Evolutionary conservation across 129 eudicot species (phyloP).

Genomic region (Erigeron canadensis): DNA sequence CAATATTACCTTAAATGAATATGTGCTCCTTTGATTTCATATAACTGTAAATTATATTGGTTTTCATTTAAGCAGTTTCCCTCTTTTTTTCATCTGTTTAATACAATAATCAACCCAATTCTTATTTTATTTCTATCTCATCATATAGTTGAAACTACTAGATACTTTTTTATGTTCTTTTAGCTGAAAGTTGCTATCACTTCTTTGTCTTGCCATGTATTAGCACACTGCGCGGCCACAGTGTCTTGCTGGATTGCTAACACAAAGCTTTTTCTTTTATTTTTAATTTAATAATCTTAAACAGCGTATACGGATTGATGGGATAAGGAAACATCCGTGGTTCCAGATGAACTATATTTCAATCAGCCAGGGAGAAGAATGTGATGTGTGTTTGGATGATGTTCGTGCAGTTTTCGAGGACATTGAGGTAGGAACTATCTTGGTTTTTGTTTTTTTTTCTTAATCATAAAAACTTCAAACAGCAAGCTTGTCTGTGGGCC

Average conservation of each 20-base stretch:
- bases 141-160: background rate
- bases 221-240: background rate
- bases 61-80: background rate
- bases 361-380: conserved; percentile 60
- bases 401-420: conserved; percentile 89
- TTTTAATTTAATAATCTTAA: conserved; percentile 5
- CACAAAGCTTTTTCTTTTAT: conserved; percentile 3
- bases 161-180: background rate
- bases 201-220: background rate
- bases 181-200: background rate
- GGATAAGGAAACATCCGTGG: conserved; percentile 80
- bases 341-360: conserved; percentile 64
- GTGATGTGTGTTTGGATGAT: conserved; percentile 86
- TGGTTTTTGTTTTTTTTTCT: background rate
- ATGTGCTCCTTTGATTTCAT: background rate
- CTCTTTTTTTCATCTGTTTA: background rate
- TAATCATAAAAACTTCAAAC: background rate
- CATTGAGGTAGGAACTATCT: conserved; percentile 60
- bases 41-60: background rate
- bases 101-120: background rate
- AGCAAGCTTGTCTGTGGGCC: conserved; percentile 7
- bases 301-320: conserved; percentile 81
- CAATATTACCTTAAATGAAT: background rate
- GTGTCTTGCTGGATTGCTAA: conserved; percentile 15
- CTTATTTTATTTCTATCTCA: background rate